Base-by-base conservation (phyloP, 108 stramenopile species). In the Nitzschia palea region DNA sequence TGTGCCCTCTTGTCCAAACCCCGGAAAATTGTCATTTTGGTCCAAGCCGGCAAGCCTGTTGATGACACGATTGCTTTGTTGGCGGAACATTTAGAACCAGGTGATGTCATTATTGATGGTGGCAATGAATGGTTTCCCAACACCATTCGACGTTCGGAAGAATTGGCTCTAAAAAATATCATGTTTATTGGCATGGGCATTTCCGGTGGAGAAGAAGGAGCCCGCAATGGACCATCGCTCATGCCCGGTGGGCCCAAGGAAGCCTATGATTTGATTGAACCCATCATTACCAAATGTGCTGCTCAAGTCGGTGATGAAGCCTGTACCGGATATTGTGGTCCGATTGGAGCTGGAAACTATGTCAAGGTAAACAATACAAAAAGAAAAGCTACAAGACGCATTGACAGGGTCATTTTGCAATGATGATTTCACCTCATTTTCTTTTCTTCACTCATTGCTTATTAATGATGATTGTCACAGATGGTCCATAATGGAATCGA, bases 71-170 rank as follows among this genome's bases (percentile, higher is more conserved):
- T 99, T 79, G 92, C 80, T 12, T 57, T 57, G 0, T 78, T 99
- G 1, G 61, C 78, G 18, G 74, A 87, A 62, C 70, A 83, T 76
- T 48, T 99, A 73, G 98, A 96, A 69, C 76, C 62, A 56, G 98
- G 97, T 12, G 98, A 99, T 81, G 77, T 97, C 20, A 92, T 99
- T 59, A 83, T 99, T 35, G 98, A 99, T 67, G 97, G 98, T 6
- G 98, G 98, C 9, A 99, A 98, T 80, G 98, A 99, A 80, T 98
- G 97, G 98, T 99, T 81, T 57, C 97, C 96, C 22, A 97, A 99
- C 71, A 89, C 91, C n/a, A 71, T 97, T 53, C 93, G 98, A 25
- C 88, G 98, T 35, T 79, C 77, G 15, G 80, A 96, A 82, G 88
- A 89, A 66, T 77, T 97, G 30, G 80, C 79, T n/a, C 32, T 65